phyloP scores from a whole-genome alignment of 257 asterid species.

The Solanum pinnatisectum region DNA sequence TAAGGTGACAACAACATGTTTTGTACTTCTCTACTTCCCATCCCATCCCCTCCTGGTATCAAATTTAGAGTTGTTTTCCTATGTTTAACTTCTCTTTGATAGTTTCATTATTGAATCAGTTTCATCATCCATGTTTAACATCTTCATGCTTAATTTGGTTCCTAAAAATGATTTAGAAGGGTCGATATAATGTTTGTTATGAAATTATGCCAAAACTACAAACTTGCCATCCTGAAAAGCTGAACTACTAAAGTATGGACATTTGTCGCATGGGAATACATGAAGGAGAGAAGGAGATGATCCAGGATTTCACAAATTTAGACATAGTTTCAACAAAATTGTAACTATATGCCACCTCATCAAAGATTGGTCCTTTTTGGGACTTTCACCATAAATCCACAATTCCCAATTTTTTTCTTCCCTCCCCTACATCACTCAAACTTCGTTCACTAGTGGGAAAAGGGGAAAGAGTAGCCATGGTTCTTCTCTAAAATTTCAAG shows the following conservation, averaged over 20 bases:
- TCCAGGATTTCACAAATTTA: neutral
- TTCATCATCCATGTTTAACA: neutral
- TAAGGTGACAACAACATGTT: constrained; percentile 46
- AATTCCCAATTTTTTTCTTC: neutral
- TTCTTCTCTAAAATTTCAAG: neutral
- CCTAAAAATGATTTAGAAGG: neutral
- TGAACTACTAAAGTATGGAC: neutral
- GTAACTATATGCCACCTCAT: neutral
- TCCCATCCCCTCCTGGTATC: neutral
- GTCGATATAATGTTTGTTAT: neutral
- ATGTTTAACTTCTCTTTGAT: neutral
- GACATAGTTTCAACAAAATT: neutral
- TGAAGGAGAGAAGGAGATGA: neutral
- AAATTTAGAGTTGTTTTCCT: neutral
- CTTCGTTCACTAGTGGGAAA: neutral
- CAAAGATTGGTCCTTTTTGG: neutral
- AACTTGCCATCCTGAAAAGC: neutral
- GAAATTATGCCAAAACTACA: neutral
- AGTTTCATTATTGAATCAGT: neutral
- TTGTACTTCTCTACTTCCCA: neutral
- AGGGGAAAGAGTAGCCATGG: neutral
- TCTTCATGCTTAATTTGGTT: constrained; percentile 5
- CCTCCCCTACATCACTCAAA: neutral
- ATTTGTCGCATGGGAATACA: neutral
- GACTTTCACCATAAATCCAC: neutral